Conservation (phyloP, 805 yeast species). For the Isabelozyma heimii region DNA sequence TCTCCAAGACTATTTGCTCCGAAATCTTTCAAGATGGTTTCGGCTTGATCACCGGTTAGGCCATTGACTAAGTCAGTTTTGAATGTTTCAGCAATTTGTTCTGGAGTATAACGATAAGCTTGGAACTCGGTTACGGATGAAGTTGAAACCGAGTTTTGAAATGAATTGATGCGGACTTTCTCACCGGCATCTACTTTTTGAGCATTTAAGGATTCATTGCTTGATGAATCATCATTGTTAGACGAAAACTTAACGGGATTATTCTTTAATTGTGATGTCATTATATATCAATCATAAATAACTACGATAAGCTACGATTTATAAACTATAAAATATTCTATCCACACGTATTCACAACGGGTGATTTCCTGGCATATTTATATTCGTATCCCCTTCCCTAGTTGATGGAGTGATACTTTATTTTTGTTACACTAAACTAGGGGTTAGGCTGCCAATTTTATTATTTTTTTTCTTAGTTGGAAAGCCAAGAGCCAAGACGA, state of each 20-base stretch:
- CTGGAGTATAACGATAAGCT: constrained; percentile 32
- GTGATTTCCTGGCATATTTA: background rate
- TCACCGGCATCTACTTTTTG: background rate
- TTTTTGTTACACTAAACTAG: background rate
- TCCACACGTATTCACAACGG: background rate
- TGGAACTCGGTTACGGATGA: constrained; percentile 1
- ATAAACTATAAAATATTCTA: no score
- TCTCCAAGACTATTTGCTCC: constrained; percentile 30
- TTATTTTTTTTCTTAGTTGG: no score
- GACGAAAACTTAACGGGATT: background rate
- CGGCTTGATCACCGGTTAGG: constrained; percentile 21
- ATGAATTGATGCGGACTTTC: background rate
- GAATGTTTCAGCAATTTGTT: constrained; percentile 35
- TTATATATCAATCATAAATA: background rate
- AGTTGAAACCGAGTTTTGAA: background rate
- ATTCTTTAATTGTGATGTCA: background rate
- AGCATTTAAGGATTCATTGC: background rate
- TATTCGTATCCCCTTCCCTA: background rate
- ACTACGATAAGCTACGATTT: background rate
- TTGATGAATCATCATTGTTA: background rate
- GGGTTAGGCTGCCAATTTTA: no score
- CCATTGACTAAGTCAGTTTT: constrained; percentile 50
- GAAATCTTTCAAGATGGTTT: constrained; percentile 6
- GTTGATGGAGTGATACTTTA: background rate
- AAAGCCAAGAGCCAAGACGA: no score